Conservation (phyloP, 495 filamentous ascomycete genomes). For the Talaromyces wortmannii region DNA sequence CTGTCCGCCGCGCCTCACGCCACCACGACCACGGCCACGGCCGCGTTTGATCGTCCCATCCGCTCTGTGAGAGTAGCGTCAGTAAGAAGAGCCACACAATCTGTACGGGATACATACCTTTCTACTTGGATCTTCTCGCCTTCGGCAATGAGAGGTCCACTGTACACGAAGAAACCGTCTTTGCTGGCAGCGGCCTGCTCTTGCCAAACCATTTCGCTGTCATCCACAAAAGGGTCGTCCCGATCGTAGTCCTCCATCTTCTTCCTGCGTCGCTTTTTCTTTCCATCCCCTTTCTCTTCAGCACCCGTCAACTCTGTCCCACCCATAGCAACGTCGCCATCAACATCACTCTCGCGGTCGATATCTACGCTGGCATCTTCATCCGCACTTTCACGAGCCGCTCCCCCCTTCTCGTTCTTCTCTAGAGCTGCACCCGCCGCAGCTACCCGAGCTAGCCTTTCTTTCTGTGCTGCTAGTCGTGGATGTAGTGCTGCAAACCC, state of each 20-base stretch:
- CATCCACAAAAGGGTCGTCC: conserved; percentile 95
- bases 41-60: conserved; percentile 75
- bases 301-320: conserved; percentile 38
- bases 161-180: conserved; percentile 88
- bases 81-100: neutral
- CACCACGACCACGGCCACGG: conserved; percentile 57
- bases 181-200: conserved; percentile 89
- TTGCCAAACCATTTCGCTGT: conserved; percentile 93
- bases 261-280: conserved; percentile 61
- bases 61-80: conserved; percentile 36
- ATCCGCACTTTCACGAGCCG: conserved; percentile 63
- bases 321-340: conserved; percentile 72
- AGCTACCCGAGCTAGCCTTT: conserved; percentile 72
- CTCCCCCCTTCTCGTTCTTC: conserved; percentile 50
- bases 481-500: conserved; percentile 93
- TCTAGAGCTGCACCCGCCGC: conserved; percentile 79
- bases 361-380: conserved; percentile 37
- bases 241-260: conserved; percentile 96
- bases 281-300: conserved; percentile 46
- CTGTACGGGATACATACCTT: conserved; percentile 39
- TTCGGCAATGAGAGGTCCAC: conserved; percentile 76
- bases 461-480: conserved; percentile 75
- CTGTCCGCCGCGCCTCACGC: conserved; percentile 27
- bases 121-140: conserved; percentile 83
- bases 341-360: conserved; percentile 48